These are phyloP conservation scores for Xerocomellus chrysenteron DNA, from an alignment of 768 basidiomycete species.

Conservation along the genomic window DNA sequence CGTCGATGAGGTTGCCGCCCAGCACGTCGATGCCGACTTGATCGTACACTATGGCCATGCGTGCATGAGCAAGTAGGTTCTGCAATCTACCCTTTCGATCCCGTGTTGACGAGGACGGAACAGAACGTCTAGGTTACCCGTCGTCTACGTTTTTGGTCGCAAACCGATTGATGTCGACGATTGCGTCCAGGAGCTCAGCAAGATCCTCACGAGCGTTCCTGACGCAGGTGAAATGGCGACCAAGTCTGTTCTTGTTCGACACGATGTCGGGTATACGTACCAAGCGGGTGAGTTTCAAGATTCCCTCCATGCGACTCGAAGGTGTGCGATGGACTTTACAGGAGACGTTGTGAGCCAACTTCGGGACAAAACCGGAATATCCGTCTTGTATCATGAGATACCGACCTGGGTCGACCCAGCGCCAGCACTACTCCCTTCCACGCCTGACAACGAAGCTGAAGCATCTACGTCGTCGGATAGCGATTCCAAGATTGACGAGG, in stretches of 20 bases:
- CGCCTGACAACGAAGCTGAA: background rate
- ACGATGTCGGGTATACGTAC: slow-evolving; percentile 80
- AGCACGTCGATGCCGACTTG: slow-evolving; percentile 89
- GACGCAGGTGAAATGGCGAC: slow-evolving; percentile 2
- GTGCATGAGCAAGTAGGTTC: slow-evolving; percentile 84
- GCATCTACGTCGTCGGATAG: background rate
- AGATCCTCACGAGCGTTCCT: slow-evolving; percentile 26
- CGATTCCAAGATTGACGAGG: background rate
- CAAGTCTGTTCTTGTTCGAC: slow-evolving; percentile 54
- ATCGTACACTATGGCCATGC: slow-evolving; percentile 97
- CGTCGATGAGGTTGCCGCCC: slow-evolving; percentile 93
- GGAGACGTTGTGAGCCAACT: slow-evolving; percentile 19
- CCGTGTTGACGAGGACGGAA: background rate
- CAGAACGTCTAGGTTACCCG: slow-evolving; percentile 85
- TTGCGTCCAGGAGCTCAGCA: slow-evolving; percentile 45
- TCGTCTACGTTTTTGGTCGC: slow-evolving; percentile 88
- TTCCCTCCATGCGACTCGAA: background rate
- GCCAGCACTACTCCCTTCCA: background rate
- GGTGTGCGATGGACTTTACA: background rate
- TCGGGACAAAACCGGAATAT: slow-evolving; percentile 25
- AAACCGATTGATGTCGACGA: slow-evolving; percentile 56
- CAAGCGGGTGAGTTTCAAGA: slow-evolving; percentile 46
- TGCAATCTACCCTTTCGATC: background rate
- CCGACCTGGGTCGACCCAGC: slow-evolving; percentile 26
- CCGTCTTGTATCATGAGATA: slow-evolving; percentile 40